Evolutionary conservation across 805 yeast species (phyloP).

Genomic region (Lipomyces yamanashiensis): DNA sequence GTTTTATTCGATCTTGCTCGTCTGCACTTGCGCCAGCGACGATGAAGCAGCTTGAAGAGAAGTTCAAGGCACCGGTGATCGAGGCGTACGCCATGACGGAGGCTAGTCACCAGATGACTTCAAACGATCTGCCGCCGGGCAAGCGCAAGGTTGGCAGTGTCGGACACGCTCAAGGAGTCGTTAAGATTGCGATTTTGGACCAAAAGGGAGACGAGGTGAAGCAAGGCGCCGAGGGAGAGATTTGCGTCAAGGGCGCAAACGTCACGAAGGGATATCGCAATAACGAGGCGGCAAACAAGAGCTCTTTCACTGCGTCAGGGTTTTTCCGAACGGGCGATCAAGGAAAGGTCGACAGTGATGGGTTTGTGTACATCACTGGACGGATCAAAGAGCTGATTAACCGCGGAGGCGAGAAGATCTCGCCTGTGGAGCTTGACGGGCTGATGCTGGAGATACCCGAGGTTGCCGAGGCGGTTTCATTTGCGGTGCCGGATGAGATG

Average conservation of each 20-base stretch:
- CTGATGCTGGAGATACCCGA: constrained; percentile 62
- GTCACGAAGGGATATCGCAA: constrained; percentile 75
- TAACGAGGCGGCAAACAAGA: constrained; percentile 71
- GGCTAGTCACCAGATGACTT: constrained; percentile 73
- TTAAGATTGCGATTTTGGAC: constrained; percentile 62
- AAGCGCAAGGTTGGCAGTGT: constrained; percentile 72
- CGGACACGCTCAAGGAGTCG: constrained; percentile 74
- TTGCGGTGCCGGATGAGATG: constrained; percentile 67
- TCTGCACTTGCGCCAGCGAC: constrained; percentile 71
- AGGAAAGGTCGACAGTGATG: constrained; percentile 64
- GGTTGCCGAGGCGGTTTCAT: constrained; percentile 72
- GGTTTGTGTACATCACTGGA: constrained; percentile 66
- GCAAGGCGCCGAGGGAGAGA: constrained; percentile 68
- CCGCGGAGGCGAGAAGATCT: constrained; percentile 75
- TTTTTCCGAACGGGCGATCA: constrained; percentile 83
- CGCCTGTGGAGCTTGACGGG: constrained; percentile 72
- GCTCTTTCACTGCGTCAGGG: constrained; percentile 62
- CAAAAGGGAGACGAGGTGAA: constrained; percentile 53
- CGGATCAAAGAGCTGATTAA: constrained; percentile 75
- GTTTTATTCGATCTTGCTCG: constrained; percentile 75
- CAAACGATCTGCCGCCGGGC: constrained; percentile 69
- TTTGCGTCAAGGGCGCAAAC: constrained; percentile 67
- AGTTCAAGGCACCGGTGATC: constrained; percentile 67
- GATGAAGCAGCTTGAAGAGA: constrained; percentile 59
- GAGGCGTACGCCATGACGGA: constrained; percentile 86